A percentile compares a stretch with the other conserved stretches of the same genome.
These are phyloP conservation scores for Phytopythium vexans DNA, from an alignment of 352 stramenopile genomes.

Conservation along the genomic window DNA sequence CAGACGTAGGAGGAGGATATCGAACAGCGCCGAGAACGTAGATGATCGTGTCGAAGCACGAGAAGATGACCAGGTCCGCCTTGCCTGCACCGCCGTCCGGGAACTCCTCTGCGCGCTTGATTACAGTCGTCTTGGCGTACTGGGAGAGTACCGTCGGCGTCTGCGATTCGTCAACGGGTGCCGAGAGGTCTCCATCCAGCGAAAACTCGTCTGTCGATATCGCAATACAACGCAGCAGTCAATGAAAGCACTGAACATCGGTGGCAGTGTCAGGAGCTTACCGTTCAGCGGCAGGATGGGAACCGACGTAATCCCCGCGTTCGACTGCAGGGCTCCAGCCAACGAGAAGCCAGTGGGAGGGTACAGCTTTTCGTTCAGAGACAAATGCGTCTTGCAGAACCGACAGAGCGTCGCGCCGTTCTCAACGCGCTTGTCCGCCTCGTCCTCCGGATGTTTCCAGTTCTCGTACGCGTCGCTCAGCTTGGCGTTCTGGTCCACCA, in stretches of 20 bases:
- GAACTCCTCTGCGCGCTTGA: constrained; percentile 74
- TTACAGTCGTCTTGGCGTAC: constrained; percentile 70
- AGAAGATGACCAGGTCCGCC: constrained; percentile 81
- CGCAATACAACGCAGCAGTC: not conserved
- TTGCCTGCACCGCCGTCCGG: constrained; percentile 21
- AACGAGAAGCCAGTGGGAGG: constrained; percentile 71
- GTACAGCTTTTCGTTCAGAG: constrained; percentile 80
- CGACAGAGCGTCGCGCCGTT: constrained; percentile 61
- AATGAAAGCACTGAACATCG: too few relatives aligned
- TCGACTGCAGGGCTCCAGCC: constrained; percentile 10
- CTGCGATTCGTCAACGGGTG: constrained; percentile 16
- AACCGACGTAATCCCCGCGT: constrained; percentile 7
- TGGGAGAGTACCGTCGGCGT: constrained; percentile 56
- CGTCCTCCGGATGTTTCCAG: constrained; percentile 43
- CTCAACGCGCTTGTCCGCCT: constrained; percentile 26
- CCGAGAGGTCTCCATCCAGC: constrained; percentile 18
- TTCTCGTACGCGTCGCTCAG: constrained; percentile 66
- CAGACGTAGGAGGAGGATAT: constrained; percentile 52
- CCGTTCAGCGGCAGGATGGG: constrained; percentile 33
- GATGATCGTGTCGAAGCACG: constrained; percentile 93
- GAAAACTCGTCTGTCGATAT: constrained; percentile 38
- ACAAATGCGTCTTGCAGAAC: constrained; percentile 74
- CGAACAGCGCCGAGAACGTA: constrained; percentile 94
- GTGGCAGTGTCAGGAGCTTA: constrained; percentile 4
- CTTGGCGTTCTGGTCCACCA: constrained; percentile 46